A percentile compares a stretch with the other conserved stretches of the same genome.
Conservation (phyloP, 139 green algal species). For the Chlorella vulgaris region DNA sequence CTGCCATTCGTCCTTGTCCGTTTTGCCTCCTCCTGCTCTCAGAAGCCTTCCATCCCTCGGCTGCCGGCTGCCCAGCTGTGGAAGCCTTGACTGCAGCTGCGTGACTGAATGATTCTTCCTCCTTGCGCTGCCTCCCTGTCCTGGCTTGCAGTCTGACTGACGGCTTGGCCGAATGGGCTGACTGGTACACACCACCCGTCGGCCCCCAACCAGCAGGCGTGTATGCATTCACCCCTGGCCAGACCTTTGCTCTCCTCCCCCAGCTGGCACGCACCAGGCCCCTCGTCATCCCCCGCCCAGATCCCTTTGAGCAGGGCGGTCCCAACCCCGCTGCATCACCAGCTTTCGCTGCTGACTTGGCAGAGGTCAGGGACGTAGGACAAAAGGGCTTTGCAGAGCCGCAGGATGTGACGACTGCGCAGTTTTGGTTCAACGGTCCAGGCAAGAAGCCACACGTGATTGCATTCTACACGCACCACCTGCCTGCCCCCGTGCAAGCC, state of each 20-base stretch:
- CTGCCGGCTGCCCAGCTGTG: too few relatives aligned
- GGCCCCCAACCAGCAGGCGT: not conserved
- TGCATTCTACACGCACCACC: not conserved
- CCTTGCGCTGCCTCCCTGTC: too few relatives aligned
- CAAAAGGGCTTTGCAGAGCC: not conserved
- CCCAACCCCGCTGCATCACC: not conserved
- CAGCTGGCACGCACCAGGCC: not conserved
- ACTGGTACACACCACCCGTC: not conserved
- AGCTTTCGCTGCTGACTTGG: not conserved
- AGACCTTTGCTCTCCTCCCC: not conserved
- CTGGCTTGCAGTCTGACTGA: not conserved
- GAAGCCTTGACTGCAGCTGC: too few relatives aligned
- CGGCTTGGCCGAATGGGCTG: not conserved
- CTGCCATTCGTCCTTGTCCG: too few relatives aligned
- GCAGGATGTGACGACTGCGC: not conserved
- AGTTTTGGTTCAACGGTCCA: slow-evolving; percentile 1
- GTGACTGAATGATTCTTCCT: too few relatives aligned
- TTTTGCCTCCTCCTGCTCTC: too few relatives aligned
- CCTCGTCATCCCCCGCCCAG: not conserved
- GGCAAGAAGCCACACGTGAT: not conserved
- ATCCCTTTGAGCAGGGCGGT: not conserved
- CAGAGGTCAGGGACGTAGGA: not conserved
- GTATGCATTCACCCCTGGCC: not conserved
- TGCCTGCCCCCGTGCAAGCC: too few relatives aligned
- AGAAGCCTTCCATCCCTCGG: too few relatives aligned